Conservation (phyloP, 2,329 filamentous ascomycete genomes). For the Magnaporthiopsis rhizophila region DNA sequence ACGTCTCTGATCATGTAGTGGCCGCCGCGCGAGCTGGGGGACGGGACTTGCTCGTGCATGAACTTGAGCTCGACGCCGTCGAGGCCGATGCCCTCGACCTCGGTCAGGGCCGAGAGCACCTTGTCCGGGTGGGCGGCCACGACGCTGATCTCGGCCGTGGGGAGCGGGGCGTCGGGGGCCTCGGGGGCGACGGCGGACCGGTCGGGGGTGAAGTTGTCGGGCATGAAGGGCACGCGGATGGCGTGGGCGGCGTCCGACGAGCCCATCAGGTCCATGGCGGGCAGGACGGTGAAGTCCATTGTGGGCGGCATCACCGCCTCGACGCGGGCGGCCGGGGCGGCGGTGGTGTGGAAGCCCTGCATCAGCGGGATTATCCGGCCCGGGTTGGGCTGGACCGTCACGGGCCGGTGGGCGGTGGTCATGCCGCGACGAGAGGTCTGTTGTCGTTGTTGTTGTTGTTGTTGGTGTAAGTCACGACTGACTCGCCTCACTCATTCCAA, state of each 20-base stretch:
- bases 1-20: conserved; percentile 40
- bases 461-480: not conserved
- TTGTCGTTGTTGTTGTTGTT: too few species aligned
- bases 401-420: conserved; percentile 38
- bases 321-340: conserved; percentile 28
- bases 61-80: conserved; percentile 50
- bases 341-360: conserved; percentile 56
- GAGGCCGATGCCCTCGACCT: conserved; percentile 49
- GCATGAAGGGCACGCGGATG: conserved; percentile 51
- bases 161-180: conserved; percentile 31
- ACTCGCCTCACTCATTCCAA: too few species aligned
- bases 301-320: conserved; percentile 20
- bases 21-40: not conserved
- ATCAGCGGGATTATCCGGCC: conserved; percentile 47
- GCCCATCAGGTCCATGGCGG: conserved; percentile 26
- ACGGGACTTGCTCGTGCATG: conserved; percentile 28
- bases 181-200: conserved; percentile 34
- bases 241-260: conserved; percentile 25
- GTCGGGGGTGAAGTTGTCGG: conserved; percentile 46
- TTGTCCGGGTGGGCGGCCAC: conserved; percentile 48
- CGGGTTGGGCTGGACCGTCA: conserved; percentile 31
- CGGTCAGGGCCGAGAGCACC: conserved; percentile 44
- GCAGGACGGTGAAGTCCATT: conserved; percentile 48
- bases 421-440: conserved; percentile 30
- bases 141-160: conserved; percentile 40